Evolutionary conservation across 2,329 filamentous ascomycete species (phyloP).

Genomic region (Magnaporthales sp.): DNA sequence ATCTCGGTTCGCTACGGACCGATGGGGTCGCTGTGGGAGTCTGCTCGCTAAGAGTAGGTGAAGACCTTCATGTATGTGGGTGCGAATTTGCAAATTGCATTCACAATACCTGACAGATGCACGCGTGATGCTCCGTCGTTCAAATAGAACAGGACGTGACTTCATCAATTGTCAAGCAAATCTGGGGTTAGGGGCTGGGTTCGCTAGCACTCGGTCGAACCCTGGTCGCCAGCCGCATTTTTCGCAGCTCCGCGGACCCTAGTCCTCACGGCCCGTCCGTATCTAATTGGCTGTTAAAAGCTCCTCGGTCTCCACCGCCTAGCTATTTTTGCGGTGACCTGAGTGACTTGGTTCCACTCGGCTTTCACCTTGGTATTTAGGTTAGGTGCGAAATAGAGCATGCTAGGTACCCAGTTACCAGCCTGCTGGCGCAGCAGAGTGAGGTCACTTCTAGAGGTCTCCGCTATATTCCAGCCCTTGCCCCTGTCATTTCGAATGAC

Average conservation of each 20-base stretch:
- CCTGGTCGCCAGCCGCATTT: neutral
- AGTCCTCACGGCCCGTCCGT: neutral
- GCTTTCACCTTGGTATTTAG: neutral
- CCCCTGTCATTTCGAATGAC: neutral
- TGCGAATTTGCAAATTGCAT: neutral
- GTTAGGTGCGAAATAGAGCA: neutral
- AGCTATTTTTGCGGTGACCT: neutral
- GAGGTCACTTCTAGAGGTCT: neutral
- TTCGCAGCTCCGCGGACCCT: neutral
- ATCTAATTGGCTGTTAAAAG: neutral
- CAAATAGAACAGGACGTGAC: neutral
- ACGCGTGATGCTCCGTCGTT: neutral
- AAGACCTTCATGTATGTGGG: neutral
- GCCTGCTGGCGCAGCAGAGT: neutral
- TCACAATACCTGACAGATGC: neutral
- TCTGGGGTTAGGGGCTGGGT: neutral
- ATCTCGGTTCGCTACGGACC: slow-evolving; percentile 26
- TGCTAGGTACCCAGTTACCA: neutral
- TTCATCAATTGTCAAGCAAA: neutral
- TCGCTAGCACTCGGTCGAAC: too few relatives aligned
- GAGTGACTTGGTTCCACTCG: neutral
- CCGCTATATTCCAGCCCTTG: neutral
- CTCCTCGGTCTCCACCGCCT: neutral
- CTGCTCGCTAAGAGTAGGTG: neutral
- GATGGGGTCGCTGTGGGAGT: neutral